Evolutionary conservation across 2,329 filamentous ascomycete genomes (phyloP).

Genomic region (Chaetomium sp.): DNA sequence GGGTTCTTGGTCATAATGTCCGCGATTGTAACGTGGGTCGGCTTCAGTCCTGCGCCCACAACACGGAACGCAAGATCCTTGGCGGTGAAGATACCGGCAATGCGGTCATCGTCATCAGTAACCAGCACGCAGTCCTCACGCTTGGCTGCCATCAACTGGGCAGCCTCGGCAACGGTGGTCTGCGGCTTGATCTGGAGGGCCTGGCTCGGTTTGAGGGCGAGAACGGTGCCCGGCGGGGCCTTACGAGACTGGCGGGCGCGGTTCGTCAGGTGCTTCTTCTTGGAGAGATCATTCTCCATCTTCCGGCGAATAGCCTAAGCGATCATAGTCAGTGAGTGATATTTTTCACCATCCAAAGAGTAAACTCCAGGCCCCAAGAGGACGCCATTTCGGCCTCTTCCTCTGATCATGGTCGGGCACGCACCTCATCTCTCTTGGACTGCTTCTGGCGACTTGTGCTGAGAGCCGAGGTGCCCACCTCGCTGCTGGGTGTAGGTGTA

Average conservation of each 20-base stretch:
- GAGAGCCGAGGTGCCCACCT: conserved; percentile 60
- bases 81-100: conserved; percentile 97
- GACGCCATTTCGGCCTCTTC: neutral
- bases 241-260: conserved; percentile 83
- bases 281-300: conserved; percentile 94
- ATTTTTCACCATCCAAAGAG: neutral
- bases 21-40: conserved; percentile 82
- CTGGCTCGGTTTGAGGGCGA: conserved; percentile 89
- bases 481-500: conserved; percentile 46
- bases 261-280: conserved; percentile 79
- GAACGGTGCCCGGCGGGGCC: conserved; percentile 90
- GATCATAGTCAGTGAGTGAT: conserved; percentile 26
- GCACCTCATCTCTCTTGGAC: conserved; percentile 95
- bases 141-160: conserved; percentile 98
- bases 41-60: conserved; percentile 83
- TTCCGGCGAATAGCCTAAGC: conserved; percentile 81
- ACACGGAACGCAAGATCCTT: conserved; percentile 98
- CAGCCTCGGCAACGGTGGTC: conserved; percentile 90
- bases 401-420: neutral
- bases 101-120: conserved; percentile 94
- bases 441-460: conserved; percentile 95
- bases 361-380: neutral
- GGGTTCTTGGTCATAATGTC: conserved; percentile 99
- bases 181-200: conserved; percentile 95
- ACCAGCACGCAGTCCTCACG: conserved; percentile 96